Evolutionary conservation across 1,284 basidiomycete genomes (phyloP), one percentile per base, ranked within the genome.

Genomic region (Cystobasidium pallidum): DNA sequence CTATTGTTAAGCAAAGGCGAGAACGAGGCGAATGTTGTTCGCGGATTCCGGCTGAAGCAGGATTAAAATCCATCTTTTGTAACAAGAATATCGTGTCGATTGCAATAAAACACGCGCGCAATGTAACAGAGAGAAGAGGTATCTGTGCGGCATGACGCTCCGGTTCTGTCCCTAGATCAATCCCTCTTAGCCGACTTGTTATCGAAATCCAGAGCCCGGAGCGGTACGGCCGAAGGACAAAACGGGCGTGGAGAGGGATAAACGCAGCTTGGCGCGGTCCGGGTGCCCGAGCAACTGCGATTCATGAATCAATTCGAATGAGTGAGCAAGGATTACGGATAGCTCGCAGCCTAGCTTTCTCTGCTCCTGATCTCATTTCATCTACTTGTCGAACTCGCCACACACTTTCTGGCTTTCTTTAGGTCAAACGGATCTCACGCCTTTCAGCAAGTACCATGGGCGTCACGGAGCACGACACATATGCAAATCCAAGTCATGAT

Each of bases 1-100:
- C 28, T 78, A 3, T 51, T 72, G n/a, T 26, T 66, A 32, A 57
- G 54, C 28, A 66, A 73, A 39, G 71, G 57, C 15, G 63, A 58
- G 57, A 66, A 73, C 39, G 49, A 66, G 13, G 71, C 51, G 26
- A 71, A 71, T 55, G 49, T 73, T 15, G 71, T 73, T 10, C 45
- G 52, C 19, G 71, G 71, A 2, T 66, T 73, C 39, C 54, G 64
- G 26, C 45, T 73, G 3, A 73, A 73, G 47, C 62, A 64, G 30
- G 62, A 64, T 51, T 64, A 51, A 39, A 39, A 39, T 6, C n/a
- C n/a, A 4, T 21, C 10, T 47, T 8, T 8, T 21, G 10, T 8
- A 11, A 21, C 17, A 19, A 19, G n/a, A 54, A 11, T 13, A 28
- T 54, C 26, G 30, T 26, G 52, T 26, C 52, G 24, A 11, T 21